Conservation (phyloP, 1,139 yeast genomes). For the Yamadazyma conglobata region DNA sequence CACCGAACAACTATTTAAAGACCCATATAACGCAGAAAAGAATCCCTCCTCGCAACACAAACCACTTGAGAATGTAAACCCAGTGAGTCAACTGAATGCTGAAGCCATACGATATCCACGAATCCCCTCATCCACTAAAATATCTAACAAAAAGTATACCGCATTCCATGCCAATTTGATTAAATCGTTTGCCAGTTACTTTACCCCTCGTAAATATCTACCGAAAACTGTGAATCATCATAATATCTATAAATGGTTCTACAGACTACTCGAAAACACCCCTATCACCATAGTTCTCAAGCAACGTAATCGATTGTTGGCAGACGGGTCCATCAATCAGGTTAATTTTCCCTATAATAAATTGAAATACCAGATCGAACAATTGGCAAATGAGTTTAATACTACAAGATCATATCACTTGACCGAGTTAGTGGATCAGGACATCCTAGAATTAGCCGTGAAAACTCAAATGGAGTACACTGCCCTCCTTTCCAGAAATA, state of each 20-base stretch:
- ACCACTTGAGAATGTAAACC: neutral
- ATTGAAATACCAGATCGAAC: slow-evolving; percentile 14
- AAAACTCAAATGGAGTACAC: slow-evolving; percentile 3
- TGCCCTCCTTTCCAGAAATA: neutral
- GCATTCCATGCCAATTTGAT: slow-evolving; percentile 9
- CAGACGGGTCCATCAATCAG: slow-evolving; percentile 25
- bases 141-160: slow-evolving; percentile 4
- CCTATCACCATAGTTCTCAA: slow-evolving; percentile 33
- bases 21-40: slow-evolving; percentile 3
- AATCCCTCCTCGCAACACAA: neutral
- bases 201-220: slow-evolving; percentile 7
- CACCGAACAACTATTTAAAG: slow-evolving; percentile 10
- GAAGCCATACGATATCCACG: neutral
- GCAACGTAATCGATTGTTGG: slow-evolving; percentile 28
- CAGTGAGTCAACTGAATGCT: neutral
- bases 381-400: slow-evolving; percentile 10
- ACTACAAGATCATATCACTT: slow-evolving; percentile 26
- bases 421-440: slow-evolving; percentile 25
- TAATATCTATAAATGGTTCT: slow-evolving; percentile 30
- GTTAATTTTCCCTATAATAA: slow-evolving; percentile 22
- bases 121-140: slow-evolving; percentile 4
- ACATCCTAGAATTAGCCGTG: slow-evolving; percentile 27
- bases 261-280: slow-evolving; percentile 22
- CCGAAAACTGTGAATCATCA: slow-evolving; percentile 8
- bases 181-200: slow-evolving; percentile 13